These are phyloP conservation scores for Pythium phragmitis DNA, from an alignment of 352 stramenopile species.

Conservation along the genomic window DNA sequence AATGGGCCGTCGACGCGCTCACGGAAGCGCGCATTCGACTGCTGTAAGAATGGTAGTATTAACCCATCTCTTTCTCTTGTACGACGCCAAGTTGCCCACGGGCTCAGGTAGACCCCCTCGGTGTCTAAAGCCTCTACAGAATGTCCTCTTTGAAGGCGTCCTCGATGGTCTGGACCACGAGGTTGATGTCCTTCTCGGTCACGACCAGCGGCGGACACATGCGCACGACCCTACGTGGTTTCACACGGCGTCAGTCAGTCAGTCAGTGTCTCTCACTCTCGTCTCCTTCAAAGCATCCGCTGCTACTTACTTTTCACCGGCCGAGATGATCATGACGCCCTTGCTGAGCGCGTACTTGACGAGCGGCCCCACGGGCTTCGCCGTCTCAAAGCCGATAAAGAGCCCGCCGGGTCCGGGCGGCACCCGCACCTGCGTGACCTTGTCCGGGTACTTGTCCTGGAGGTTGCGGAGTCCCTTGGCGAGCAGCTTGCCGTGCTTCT, in stretches of 20 bases:
- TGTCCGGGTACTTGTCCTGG: conserved; percentile 70
- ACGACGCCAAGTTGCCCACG: too few species aligned
- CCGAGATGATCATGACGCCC: conserved; percentile 80
- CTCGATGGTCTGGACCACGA: conserved; percentile 67
- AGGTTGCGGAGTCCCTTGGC: conserved; percentile 53
- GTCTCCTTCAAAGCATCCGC: neutral
- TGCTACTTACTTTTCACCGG: conserved; percentile 65
- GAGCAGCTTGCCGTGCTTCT: conserved; percentile 67
- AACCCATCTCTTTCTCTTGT: too few species aligned
- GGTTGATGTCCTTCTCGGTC: conserved; percentile 76
- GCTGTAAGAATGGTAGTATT: conserved; percentile 14
- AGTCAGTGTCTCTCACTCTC: conserved; percentile 1
- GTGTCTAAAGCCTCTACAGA: conserved; percentile 28
- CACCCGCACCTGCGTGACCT: conserved; percentile 66
- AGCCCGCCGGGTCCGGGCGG: conserved; percentile 70
- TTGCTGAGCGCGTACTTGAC: conserved; percentile 75
- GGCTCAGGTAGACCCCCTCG: neutral
- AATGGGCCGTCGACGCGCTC: conserved; percentile 74
- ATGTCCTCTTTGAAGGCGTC: conserved; percentile 58
- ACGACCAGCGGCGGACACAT: conserved; percentile 83
- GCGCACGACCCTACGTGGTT: conserved; percentile 54
- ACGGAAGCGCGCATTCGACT: conserved; percentile 54
- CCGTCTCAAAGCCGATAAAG: conserved; percentile 79
- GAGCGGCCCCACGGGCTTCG: conserved; percentile 53
- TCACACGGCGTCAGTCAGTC: conserved; percentile 1